Evolutionary conservation across 2,329 filamentous ascomycete genomes (phyloP).

Genomic region (Fonsecaea pedrosoi): DNA sequence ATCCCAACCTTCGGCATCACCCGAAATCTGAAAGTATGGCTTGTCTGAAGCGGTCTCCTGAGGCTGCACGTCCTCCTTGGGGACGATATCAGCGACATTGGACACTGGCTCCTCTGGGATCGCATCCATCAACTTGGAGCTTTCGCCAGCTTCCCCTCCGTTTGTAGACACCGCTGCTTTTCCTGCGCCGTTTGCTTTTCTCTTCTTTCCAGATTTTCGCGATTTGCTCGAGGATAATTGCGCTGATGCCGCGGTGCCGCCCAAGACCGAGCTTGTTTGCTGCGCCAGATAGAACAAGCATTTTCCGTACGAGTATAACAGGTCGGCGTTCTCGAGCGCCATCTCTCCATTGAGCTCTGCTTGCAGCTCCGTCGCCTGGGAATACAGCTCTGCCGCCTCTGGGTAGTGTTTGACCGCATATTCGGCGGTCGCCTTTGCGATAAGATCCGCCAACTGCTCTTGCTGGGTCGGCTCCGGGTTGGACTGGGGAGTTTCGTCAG

Average conservation of each 20-base stretch:
- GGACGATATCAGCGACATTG: constrained; percentile 55
- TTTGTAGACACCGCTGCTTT: constrained; percentile 23
- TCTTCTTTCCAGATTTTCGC: constrained; percentile 48
- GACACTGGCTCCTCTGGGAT: constrained; percentile 18
- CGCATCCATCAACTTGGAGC: constrained; percentile 20
- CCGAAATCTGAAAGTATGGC: constrained; percentile 87
- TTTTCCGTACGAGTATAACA: constrained; percentile 92
- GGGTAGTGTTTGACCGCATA: constrained; percentile 90
- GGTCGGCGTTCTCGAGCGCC: constrained; percentile 85
- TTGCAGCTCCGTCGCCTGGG: constrained; percentile 86
- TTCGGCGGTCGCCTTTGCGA: constrained; percentile 78
- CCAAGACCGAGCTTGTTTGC: constrained; percentile 91
- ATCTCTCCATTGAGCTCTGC: constrained; percentile 92
- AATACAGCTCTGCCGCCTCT: constrained; percentile 84
- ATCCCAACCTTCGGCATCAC: constrained; percentile 86
- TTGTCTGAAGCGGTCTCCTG: constrained; percentile 61
- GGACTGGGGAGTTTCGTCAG: constrained; percentile 19
- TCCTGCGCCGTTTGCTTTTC: constrained; percentile 42
- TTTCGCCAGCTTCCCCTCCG: constrained; percentile 9
- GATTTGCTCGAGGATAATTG: constrained; percentile 58
- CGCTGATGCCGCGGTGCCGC: constrained; percentile 73
- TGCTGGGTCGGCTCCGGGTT: constrained; percentile 45
- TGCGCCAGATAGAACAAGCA: constrained; percentile 93
- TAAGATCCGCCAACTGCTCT: constrained; percentile 76
- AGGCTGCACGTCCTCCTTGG: constrained; percentile 46